Evolutionary conservation across 148 eudicot species (phyloP).

Genomic region (Nyssa sinensis): DNA sequence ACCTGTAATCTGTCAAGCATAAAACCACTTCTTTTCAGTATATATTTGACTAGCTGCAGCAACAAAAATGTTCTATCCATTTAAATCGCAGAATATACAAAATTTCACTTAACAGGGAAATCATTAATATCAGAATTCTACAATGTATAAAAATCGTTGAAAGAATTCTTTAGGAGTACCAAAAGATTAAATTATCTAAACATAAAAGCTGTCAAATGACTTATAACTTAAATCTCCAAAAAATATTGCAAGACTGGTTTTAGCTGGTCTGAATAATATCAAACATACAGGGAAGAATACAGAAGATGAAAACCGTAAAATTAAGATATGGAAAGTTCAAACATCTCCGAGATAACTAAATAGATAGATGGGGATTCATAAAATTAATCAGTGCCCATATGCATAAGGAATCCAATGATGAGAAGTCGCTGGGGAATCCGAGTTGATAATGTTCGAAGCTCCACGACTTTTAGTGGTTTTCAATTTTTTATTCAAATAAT

Average conservation of each 20-base stretch:
- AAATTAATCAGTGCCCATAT: no score
- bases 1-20: slow-evolving; percentile 65
- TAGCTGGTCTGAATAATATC: background rate
- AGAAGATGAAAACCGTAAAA: background rate
- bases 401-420: no score
- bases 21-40: slow-evolving; percentile 3
- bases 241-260: background rate
- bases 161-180: background rate
- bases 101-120: no score
- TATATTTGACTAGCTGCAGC: background rate
- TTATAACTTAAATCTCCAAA: background rate
- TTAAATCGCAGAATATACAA: no score
- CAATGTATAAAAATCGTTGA: background rate
- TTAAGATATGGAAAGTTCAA: background rate
- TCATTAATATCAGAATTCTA: no score
- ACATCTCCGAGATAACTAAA: background rate
- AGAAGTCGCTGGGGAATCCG: no score
- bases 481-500: no score
- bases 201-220: background rate
- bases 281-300: background rate
- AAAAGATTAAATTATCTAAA: background rate
- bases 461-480: no score
- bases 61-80: background rate
- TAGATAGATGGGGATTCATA: no score
- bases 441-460: no score